Evolutionary conservation across 495 filamentous ascomycete species (phyloP).

Genomic region (Penicillium canescens): DNA sequence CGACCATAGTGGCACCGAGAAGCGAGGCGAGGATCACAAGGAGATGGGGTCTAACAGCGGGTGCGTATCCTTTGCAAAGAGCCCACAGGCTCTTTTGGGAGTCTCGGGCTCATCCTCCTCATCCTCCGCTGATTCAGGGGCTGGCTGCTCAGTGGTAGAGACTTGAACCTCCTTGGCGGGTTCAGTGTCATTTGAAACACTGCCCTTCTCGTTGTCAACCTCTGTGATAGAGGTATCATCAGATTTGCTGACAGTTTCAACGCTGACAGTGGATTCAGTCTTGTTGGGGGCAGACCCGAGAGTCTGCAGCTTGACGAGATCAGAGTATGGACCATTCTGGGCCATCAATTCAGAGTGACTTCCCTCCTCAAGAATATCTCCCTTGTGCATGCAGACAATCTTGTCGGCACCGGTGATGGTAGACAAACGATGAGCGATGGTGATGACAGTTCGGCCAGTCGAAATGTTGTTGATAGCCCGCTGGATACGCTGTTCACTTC

Average conservation of each 20-base stretch:
- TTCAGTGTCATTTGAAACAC: constrained; percentile 12
- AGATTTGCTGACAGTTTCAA: constrained; percentile 25
- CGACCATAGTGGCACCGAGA: constrained; percentile 41
- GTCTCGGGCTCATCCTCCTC: constrained; percentile 32
- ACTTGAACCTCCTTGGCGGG: constrained; percentile 18
- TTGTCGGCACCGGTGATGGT: constrained; percentile 63
- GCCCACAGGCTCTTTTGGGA: constrained; percentile 34
- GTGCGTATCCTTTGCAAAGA: constrained; percentile 31
- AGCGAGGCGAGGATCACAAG: constrained; percentile 38
- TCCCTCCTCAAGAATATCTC: constrained; percentile 57
- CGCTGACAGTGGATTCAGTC: constrained; percentile 17
- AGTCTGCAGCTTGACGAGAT: constrained; percentile 43
- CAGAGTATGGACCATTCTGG: constrained; percentile 45
- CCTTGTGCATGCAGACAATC: constrained; percentile 60
- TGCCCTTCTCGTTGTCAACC: constrained; percentile 22
- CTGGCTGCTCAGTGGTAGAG: constrained; percentile 16
- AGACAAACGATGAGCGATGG: constrained; percentile 50
- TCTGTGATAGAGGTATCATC: constrained; percentile 27
- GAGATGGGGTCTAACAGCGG: constrained; percentile 37
- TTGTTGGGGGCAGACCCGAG: constrained; percentile 28
- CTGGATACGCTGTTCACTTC: constrained; percentile 55
- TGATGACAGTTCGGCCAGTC: constrained; percentile 46
- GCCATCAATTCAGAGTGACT: constrained; percentile 44
- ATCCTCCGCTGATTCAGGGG: constrained; percentile 13
- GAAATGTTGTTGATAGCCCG: constrained; percentile 48